Evolutionary conservation across 202 grass and related monocot species (phyloP).

Genomic region (Cymbopogon flexuosus): DNA sequence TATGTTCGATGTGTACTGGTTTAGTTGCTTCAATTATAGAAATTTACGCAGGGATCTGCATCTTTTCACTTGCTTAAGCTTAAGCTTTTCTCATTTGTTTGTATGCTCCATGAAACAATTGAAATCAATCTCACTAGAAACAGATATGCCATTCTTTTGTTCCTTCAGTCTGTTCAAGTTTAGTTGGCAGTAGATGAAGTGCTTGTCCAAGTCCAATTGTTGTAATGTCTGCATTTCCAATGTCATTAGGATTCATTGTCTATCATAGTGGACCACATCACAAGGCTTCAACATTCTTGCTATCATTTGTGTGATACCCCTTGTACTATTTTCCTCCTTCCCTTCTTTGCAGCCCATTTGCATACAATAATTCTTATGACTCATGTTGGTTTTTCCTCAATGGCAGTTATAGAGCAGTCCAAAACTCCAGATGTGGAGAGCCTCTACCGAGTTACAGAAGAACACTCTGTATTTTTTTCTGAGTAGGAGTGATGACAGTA

Average conservation of each 20-base stretch:
- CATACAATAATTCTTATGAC: background rate
- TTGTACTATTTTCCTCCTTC: background rate
- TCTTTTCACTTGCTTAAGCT: background rate
- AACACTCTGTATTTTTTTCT: constrained; percentile 30
- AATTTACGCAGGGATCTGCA: background rate
- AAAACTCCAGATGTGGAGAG: constrained; percentile 8
- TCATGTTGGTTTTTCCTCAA: background rate
- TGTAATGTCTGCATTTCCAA: background rate
- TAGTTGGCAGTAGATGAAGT: background rate
- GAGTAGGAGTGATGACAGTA: constrained; percentile 32
- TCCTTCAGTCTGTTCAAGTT: background rate
- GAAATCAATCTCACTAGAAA: background rate
- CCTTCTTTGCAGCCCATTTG: background rate
- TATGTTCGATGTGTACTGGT: background rate
- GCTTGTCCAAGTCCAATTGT: background rate
- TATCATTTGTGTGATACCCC: background rate
- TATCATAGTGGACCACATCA: background rate
- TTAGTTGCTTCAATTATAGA: background rate
- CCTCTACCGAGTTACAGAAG: constrained; percentile 34
- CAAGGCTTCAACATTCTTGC: background rate
- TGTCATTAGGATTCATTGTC: background rate
- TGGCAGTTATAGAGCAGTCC: constrained; percentile 34
- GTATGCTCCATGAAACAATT: background rate
- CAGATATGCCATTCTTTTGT: background rate
- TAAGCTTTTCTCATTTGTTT: background rate